Percentiles rank a stretch among this genome's conserved stretches.
These are phyloP conservation scores for Penstemon eatonii DNA, from an alignment of 257 asterid genomes.

Conservation along the genomic window DNA sequence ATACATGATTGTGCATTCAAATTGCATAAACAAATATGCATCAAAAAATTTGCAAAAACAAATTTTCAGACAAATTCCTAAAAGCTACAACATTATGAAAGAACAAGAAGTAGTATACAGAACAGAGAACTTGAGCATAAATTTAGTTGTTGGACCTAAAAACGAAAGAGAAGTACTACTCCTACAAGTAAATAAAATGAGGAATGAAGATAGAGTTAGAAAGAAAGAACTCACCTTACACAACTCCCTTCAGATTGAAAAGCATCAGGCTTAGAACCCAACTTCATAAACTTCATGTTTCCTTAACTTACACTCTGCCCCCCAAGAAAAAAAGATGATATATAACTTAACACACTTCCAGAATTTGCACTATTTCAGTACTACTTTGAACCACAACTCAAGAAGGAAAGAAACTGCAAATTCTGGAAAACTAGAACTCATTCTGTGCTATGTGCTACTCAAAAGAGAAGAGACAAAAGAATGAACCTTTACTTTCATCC, in stretches of 20 bases:
- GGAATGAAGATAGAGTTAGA: conserved; percentile 10
- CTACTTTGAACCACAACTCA: conserved; percentile 28
- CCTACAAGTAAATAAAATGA: background rate
- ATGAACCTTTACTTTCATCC: conserved; percentile 36
- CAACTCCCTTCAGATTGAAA: conserved; percentile 69
- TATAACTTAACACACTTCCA: conserved; percentile 8
- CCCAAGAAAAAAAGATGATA: background rate
- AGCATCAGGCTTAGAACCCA: conserved; percentile 94
- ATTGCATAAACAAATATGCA: conserved; percentile 1
- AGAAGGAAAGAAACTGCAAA: conserved; percentile 33
- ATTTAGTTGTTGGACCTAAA: too few relatives aligned
- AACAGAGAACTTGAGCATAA: background rate
- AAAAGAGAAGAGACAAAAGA: conserved; percentile 39
- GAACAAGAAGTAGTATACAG: background rate
- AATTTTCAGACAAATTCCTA: background rate
- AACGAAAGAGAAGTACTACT: background rate
- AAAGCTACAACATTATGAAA: conserved; percentile 1
- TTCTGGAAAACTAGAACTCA: conserved; percentile 32
- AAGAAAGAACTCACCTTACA: conserved; percentile 48
- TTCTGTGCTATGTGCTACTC: conserved; percentile 30
- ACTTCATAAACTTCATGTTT: conserved; percentile 88
- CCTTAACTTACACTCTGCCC: background rate
- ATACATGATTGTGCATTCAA: background rate
- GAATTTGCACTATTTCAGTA: conserved; percentile 15
- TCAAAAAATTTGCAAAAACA: too few relatives aligned